Conservation (phyloP, 257 asterid genomes). For the Solanum dulcamara region DNA sequence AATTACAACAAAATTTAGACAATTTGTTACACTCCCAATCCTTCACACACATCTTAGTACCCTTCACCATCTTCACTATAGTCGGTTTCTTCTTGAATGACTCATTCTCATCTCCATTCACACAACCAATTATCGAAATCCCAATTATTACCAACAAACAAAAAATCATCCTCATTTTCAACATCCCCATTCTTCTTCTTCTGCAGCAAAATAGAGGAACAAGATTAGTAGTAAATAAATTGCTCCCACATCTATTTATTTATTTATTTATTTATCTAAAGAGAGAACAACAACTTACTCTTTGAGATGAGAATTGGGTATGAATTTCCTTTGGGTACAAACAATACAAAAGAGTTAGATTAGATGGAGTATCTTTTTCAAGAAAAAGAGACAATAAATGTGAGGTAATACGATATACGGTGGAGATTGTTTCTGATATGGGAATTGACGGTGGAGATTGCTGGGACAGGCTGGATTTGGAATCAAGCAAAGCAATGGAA, state of each 20-base stretch:
- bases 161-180: constrained; percentile 7
- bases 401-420: not conserved
- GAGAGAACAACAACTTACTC: not conserved
- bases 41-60: constrained; percentile 53
- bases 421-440: not conserved
- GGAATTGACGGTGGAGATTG: not conserved
- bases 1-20: constrained; percentile 63
- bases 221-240: not conserved
- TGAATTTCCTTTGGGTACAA: constrained; percentile 13
- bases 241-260: not conserved
- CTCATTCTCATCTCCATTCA: constrained; percentile 14
- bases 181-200: constrained; percentile 1
- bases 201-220: not conserved
- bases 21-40: constrained; percentile 67
- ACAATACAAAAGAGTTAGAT: constrained; percentile 8
- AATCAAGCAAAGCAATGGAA: not conserved
- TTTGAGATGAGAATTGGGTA: not conserved
- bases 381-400: not conserved
- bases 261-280: too few species aligned
- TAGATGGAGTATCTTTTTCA: constrained; percentile 26
- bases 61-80: constrained; percentile 43
- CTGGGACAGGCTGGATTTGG: not conserved
- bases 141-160: constrained; percentile 5
- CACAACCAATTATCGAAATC: not conserved
- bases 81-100: constrained; percentile 20